Evolutionary conservation across 306 rosid species (phyloP), one percentile per base, ranked within the genome.

Genomic region (Citrullus mucosospermus): DNA sequence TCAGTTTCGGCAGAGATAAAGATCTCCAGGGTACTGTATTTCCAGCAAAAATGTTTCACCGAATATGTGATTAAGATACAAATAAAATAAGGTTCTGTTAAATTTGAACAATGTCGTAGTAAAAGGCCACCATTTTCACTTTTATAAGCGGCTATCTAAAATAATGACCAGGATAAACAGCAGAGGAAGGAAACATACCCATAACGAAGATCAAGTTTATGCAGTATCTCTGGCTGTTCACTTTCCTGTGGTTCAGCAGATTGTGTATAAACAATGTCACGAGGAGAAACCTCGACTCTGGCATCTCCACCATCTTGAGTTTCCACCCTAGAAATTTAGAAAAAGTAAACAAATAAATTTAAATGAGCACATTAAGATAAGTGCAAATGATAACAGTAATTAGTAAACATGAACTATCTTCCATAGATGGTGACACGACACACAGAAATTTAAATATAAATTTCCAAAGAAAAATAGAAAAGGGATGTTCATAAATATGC

Each of bases 221-320:
- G 97, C 20, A 92, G 81, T 86, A 95, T 80, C 8, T 54, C 85
- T 65, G 96, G 91, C 66, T 71, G 91, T 87, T 86, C 91, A 69
- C 86, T 82, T 79, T 92, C 92, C 16, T 81, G 85, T 78, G 97
- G 85, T 80, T 95, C 96, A 76, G 96, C 97, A 66, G 93, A 82
- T 86, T 95, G 92, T 83, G 92, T 85, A 70, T 91, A 92, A 81
- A 92, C 22, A 79, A 95, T 88, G 83, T 95, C 99, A 86, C 99
- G 97, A 38, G 99, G 99, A 85, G 96, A 92, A 86, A 85, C 86
- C 80, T 92, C 99, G 78, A 95, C 88, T 86, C 89, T 95, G 15
- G 99, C 96, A 85, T 95, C 96, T 76, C 99, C 97, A 80, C 90
- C 97, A 85, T 95, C 99, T 83, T 95, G 97, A 57, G 99, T 91